Evolutionary conservation across 1,284 basidiomycete species (phyloP).

Genomic region (Amylostereum chailletii): DNA sequence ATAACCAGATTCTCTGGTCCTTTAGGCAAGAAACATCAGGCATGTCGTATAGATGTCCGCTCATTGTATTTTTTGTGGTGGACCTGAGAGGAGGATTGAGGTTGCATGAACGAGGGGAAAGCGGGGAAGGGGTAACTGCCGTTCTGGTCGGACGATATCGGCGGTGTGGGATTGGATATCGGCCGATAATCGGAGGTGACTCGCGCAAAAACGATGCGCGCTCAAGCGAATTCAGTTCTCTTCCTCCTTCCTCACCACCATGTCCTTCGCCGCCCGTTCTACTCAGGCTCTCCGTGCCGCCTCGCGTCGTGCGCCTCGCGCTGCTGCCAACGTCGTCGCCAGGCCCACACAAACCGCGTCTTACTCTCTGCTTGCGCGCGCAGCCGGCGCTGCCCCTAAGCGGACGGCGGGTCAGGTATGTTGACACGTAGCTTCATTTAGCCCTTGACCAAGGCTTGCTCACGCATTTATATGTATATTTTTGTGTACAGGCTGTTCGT

Average conservation of each 20-base stretch:
- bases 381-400: slow-evolving; percentile 29
- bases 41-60: no score
- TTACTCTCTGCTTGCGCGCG: slow-evolving; percentile 66
- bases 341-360: slow-evolving; percentile 48
- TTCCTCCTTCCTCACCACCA: slow-evolving; percentile 23
- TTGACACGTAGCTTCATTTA: slow-evolving; percentile 6
- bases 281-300: slow-evolving; percentile 52
- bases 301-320: slow-evolving; percentile 47
- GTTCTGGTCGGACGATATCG: background rate
- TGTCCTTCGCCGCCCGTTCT: slow-evolving; percentile 56
- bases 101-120: no score
- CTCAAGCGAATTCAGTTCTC: background rate
- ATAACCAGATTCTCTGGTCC: no score
- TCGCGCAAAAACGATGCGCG: background rate
- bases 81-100: no score
- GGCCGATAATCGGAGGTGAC: background rate
- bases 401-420: slow-evolving; percentile 19
- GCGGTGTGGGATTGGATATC: background rate
- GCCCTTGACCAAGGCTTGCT: background rate
- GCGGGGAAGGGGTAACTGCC: no score
- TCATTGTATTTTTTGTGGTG: no score
- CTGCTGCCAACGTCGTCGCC: slow-evolving; percentile 32
- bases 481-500: slow-evolving; percentile 34
- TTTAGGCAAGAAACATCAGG: no score
- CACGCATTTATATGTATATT: background rate